Conservation (phyloP, 192 early-diverging fungal species). For the Coemansia sp. region DNA sequence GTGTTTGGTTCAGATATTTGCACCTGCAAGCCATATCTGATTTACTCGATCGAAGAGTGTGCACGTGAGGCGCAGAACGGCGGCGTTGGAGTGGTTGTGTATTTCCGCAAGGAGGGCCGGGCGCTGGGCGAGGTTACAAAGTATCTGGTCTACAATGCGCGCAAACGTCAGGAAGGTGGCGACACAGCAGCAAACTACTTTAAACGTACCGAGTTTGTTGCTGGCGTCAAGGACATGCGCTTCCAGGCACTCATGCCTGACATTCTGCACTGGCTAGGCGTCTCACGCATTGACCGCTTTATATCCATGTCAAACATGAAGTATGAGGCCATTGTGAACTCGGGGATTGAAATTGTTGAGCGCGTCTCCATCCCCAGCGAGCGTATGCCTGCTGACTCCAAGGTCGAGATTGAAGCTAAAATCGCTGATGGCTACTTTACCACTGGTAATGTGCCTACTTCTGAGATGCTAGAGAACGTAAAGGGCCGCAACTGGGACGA, state of each 20-base stretch:
- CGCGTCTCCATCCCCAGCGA: slow-evolving; percentile 88
- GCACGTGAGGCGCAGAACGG: slow-evolving; percentile 86
- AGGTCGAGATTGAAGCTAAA: slow-evolving; percentile 96
- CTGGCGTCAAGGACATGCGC: slow-evolving; percentile 92
- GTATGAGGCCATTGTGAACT: slow-evolving; percentile 86
- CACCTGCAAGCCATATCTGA: slow-evolving; percentile 78
- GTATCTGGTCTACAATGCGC: slow-evolving; percentile 93
- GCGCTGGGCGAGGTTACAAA: slow-evolving; percentile 95
- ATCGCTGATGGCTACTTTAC: slow-evolving; percentile 95
- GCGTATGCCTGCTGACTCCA: slow-evolving; percentile 82
- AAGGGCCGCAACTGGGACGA: slow-evolving; percentile 87
- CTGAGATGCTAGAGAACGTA: slow-evolving; percentile 62
- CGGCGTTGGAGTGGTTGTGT: slow-evolving; percentile 91
- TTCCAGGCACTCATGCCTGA: slow-evolving; percentile 98
- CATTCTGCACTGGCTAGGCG: slow-evolving; percentile 93
- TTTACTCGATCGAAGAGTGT: slow-evolving; percentile 88
- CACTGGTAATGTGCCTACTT: slow-evolving; percentile 58
- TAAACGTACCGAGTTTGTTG: slow-evolving; percentile 80
- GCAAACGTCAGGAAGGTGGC: slow-evolving; percentile 79
- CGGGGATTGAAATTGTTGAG: slow-evolving; percentile 86
- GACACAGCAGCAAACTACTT: slow-evolving; percentile 92
- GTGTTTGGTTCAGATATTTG: slow-evolving; percentile 87
- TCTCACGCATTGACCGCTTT: slow-evolving; percentile 89
- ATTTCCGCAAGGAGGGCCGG: slow-evolving; percentile 95
- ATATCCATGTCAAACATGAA: slow-evolving; percentile 88